phyloP scores from a whole-genome alignment of 768 basidiomycete species.

The Podaxis sp. region DNA sequence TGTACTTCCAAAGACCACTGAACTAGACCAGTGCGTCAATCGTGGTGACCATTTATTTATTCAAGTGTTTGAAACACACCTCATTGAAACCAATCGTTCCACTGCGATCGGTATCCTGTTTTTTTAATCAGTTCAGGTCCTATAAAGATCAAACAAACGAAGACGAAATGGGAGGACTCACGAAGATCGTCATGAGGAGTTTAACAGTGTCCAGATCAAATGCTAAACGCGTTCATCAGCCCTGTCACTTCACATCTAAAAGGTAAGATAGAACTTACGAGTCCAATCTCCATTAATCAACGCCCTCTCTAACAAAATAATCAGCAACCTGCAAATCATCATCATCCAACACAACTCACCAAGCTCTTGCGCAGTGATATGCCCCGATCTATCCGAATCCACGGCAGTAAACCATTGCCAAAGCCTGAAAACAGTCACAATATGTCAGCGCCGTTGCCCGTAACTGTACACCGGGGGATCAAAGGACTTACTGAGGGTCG shows the following conservation, averaged over 20 bases:
- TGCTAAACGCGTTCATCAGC: conserved; percentile 32
- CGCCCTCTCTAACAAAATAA: conserved; percentile 33
- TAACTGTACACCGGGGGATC: background rate
- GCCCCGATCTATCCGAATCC: conserved; percentile 64
- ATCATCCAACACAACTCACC: conserved; percentile 58
- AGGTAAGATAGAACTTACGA: conserved; percentile 40
- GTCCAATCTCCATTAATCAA: conserved; percentile 68
- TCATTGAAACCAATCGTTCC: conserved; percentile 81
- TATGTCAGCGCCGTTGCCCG: background rate
- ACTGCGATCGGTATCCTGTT: conserved; percentile 62
- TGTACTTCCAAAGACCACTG: conserved; percentile 75
- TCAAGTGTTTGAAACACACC: conserved; percentile 29
- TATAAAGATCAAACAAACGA: background rate
- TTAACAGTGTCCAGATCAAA: conserved; percentile 88
- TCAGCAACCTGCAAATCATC: background rate
- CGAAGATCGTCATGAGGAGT: conserved; percentile 79
- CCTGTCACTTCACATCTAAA: background rate
- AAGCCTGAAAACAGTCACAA: conserved; percentile 35
- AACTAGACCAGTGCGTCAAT: conserved; percentile 40
- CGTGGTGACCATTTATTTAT: conserved; percentile 8
- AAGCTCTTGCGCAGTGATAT: conserved; percentile 61
- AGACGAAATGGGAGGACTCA: conserved; percentile 26
- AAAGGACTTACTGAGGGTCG: conserved; percentile 65
- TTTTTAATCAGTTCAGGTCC: background rate
- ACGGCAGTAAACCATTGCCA: conserved; percentile 74